Base-by-base conservation (phyloP, 2,329 filamentous ascomycete genomes). In the Thelonectria olida region DNA sequence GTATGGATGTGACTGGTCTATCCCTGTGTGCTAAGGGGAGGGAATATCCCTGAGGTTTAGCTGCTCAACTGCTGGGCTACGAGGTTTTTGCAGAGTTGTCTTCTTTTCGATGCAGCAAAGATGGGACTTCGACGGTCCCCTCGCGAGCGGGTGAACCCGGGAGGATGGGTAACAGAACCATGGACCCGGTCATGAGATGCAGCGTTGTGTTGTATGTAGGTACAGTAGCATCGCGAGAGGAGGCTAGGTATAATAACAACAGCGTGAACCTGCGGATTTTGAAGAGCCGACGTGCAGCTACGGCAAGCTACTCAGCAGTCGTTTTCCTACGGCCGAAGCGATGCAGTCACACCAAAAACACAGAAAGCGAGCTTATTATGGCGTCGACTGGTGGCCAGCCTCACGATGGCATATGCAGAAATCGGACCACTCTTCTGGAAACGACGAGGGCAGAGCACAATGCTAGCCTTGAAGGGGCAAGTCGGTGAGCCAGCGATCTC, bases 401-500 rank as follows among this genome's bases (percentile, higher is more conserved):
- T 72, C 64, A 65, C 19, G 54, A 55, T 72, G 64, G 57, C 39
- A 69, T 59, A 70, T 68, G 69, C 66, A 55, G 55, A 65, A 69
- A 68, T 71, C 63, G 60, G 65, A 69, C 63, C 69, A 72, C 60
- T 67, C 52, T 34, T 28, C 45, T 51, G 61, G 45, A 54, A 64
- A 61, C 61, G 62, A 59, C 60, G 41, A 63, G 58, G 47, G 48
- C 55, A 57, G 22, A 59, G 57, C 31, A 47, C 44, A 20, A 51
- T 67, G 59, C 69, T 72, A 72, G 64, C 51, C 65, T 61, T 25
- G 45, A 70, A 52, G 20, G 57, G 69, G 59, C 59, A 72, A 65
- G 68, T 62, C 57, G 44, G 54, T 55, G 67, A 64, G 66, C 60
- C 58, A 67, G 49, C 69, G 67, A 72, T 72, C 68, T 72, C 42